A percentile compares a stretch with the other conserved stretches of the same genome.
Evolutionary conservation across 768 basidiomycete genomes (phyloP).

Genomic region (Collybiopsis luxurians): DNA sequence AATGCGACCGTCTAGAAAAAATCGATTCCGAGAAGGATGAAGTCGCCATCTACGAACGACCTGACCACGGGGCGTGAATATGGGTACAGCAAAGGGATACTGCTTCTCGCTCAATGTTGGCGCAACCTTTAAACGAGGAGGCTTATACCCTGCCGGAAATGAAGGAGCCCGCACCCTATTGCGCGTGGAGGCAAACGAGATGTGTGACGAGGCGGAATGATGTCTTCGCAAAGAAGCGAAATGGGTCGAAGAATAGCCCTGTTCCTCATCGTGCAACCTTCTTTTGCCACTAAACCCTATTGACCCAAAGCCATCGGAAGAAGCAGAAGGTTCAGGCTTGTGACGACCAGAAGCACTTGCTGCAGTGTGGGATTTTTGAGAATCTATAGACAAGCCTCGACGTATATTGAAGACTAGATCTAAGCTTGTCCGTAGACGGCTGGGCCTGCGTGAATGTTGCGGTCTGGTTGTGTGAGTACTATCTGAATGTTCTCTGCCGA

Average conservation of each 20-base stretch:
- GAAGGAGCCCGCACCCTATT: background rate
- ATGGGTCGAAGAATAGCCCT: constrained; percentile 15
- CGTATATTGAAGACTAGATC: constrained; percentile 56
- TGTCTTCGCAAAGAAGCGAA: constrained; percentile 19
- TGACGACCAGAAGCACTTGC: background rate
- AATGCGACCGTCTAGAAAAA: constrained; percentile 68
- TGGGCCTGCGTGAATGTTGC: constrained; percentile 29
- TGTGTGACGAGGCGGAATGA: constrained; percentile 16
- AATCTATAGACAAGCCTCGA: constrained; percentile 31
- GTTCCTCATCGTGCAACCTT: constrained; percentile 34
- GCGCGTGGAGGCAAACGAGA: constrained; percentile 16
- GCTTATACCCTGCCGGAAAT: constrained; percentile 3
- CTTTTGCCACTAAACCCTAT: constrained; percentile 17
- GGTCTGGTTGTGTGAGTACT: background rate
- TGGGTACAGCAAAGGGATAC: constrained; percentile 28
- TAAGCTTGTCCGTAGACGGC: constrained; percentile 50
- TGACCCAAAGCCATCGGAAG: constrained; percentile 3
- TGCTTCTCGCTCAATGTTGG: constrained; percentile 13
- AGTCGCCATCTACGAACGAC: constrained; percentile 55
- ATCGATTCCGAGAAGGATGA: constrained; percentile 73
- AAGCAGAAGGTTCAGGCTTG: background rate
- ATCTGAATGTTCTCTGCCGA: background rate
- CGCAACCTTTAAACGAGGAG: background rate
- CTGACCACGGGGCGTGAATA: background rate
- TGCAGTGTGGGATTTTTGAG: constrained; percentile 15